Evolutionary conservation across 2,329 filamentous ascomycete genomes (phyloP).

Genomic region (Cladosporium cucumerinum): DNA sequence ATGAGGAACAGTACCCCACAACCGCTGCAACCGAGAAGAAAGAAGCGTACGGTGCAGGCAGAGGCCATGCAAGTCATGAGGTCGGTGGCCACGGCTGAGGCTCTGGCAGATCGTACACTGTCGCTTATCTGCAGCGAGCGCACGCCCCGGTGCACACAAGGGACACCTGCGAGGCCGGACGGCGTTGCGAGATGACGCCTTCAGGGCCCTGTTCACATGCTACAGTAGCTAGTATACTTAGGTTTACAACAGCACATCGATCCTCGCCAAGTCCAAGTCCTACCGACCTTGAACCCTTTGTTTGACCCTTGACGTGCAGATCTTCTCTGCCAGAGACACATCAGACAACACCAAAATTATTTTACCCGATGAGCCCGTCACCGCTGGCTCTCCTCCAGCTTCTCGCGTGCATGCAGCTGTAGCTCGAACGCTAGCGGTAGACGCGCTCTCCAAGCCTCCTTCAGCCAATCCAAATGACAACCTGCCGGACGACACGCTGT

Average conservation of each 20-base stretch:
- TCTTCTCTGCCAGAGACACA: slow-evolving; percentile 7
- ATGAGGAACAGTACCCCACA: neutral
- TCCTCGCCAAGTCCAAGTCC: neutral
- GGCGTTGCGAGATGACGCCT: slow-evolving; percentile 9
- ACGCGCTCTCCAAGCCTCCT: slow-evolving; percentile 1
- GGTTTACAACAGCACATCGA: neutral
- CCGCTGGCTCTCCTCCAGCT: slow-evolving; percentile 5
- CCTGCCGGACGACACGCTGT: slow-evolving; percentile 11
- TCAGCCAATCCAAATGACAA: slow-evolving; percentile 6
- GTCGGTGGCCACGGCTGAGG: neutral
- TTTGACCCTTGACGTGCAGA: slow-evolving; percentile 3
- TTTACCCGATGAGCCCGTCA: slow-evolving; percentile 9
- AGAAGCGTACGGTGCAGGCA: neutral
- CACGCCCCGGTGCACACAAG: neutral
- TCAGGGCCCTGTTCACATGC: slow-evolving; percentile 10
- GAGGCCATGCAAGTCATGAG: slow-evolving; percentile 10
- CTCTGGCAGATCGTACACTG: slow-evolving; percentile 7
- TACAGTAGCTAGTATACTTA: neutral
- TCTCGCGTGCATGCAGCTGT: slow-evolving; percentile 9
- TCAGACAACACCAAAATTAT: neutral
- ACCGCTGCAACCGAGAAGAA: slow-evolving; percentile 16
- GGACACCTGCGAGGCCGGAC: neutral
- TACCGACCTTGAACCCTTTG: neutral
- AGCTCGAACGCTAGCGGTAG: slow-evolving; percentile 7
- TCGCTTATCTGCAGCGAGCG: slow-evolving; percentile 5